phyloP scores from a whole-genome alignment of 2,329 filamentous ascomycete genomes.

The Penicillium sp. region DNA sequence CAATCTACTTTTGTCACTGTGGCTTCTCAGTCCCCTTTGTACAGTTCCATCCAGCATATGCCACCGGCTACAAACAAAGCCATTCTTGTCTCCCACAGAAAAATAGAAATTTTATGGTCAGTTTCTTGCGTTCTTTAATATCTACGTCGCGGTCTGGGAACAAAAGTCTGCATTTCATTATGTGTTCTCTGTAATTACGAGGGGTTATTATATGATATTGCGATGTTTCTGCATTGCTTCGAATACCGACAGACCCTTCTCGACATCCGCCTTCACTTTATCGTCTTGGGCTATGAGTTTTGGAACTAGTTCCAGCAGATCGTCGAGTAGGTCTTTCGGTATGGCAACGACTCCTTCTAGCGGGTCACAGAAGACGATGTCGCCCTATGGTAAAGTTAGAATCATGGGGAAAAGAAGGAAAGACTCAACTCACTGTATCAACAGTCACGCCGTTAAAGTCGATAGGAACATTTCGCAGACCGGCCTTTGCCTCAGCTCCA shows the following conservation, averaged over 20 bases:
- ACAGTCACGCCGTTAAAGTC: constrained; percentile 39
- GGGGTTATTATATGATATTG: not conserved
- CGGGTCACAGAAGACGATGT: constrained; percentile 67
- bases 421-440: constrained; percentile 32
- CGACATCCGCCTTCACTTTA: constrained; percentile 62
- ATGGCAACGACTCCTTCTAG: constrained; percentile 68
- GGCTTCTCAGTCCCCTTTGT: constrained; percentile 6
- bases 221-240: constrained; percentile 64
- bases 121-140: not conserved
- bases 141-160: not conserved
- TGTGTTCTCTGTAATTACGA: not conserved
- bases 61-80: not conserved
- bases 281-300: constrained; percentile 52
- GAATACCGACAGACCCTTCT: constrained; percentile 57
- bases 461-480: constrained; percentile 38
- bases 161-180: not conserved
- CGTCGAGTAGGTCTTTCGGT: constrained; percentile 56
- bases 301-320: constrained; percentile 60
- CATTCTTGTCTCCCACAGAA: not conserved
- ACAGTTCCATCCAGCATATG: constrained; percentile 2
- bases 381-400: constrained; percentile 42
- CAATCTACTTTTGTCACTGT: constrained; percentile 2
- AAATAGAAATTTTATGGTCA: not conserved
- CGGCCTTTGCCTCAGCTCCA: constrained; percentile 42
- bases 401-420: not conserved